A percentile compares a stretch with the other conserved stretches of the same genome.
Conservation (phyloP, 148 eudicot genomes). For the Vaccinium corymbosum region DNA sequence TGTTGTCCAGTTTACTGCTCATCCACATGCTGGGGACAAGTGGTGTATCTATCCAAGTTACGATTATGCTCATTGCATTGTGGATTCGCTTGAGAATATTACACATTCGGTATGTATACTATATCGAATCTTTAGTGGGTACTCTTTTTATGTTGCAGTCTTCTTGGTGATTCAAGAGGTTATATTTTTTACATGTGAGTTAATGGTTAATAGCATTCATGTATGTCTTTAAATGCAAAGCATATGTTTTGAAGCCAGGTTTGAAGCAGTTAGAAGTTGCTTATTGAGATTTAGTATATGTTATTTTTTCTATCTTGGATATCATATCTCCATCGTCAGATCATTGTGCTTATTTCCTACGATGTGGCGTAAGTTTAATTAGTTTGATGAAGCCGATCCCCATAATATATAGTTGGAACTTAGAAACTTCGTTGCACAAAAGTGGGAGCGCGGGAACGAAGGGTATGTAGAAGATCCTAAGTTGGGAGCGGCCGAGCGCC, state of each 20-base stretch:
- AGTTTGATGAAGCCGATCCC: not conserved
- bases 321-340: not conserved
- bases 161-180: constrained; percentile 8
- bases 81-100: constrained; percentile 90
- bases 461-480: too few species aligned
- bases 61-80: constrained; percentile 86
- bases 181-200: not conserved
- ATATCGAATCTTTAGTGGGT: not conserved
- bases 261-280: not conserved
- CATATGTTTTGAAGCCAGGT: not conserved
- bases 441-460: too few species aligned
- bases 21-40: constrained; percentile 96
- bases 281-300: not conserved
- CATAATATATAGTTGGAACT: not conserved
- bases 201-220: not conserved
- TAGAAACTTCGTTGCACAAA: not conserved
- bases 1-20: constrained; percentile 75
- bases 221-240: not conserved
- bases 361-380: not conserved
- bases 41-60: constrained; percentile 99
- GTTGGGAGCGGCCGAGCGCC: too few species aligned
- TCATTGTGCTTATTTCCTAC: not conserved
- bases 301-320: not conserved
- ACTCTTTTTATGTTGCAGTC: not conserved
- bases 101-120: constrained; percentile 74